phyloP scores from a whole-genome alignment of 805 yeast species.

The Candida boleticola region DNA sequence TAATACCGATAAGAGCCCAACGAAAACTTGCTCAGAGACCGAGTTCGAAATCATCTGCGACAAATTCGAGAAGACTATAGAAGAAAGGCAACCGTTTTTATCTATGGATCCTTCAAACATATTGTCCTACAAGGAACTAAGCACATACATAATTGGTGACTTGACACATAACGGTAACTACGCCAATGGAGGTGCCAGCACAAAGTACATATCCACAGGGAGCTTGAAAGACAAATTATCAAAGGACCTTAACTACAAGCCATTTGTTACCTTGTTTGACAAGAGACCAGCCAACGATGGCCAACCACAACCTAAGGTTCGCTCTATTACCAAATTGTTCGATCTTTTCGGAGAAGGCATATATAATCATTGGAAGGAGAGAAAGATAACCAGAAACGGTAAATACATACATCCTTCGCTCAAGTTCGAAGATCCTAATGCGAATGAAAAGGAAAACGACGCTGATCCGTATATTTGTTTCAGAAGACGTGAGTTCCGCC shows the following conservation, averaged over 20 bases:
- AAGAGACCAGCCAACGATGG: slow-evolving; percentile 28
- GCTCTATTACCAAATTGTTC: slow-evolving; percentile 49
- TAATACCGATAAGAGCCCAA: slow-evolving; percentile 15
- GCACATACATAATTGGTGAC: slow-evolving; percentile 43
- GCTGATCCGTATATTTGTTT: slow-evolving; percentile 94
- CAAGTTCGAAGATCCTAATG: slow-evolving; percentile 76
- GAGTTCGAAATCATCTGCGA: slow-evolving; percentile 83
- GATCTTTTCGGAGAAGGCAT: slow-evolving; percentile 62
- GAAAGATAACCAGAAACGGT: slow-evolving; percentile 73
- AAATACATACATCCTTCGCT: slow-evolving; percentile 68
- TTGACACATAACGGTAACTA: slow-evolving; percentile 20
- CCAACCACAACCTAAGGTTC: slow-evolving; percentile 16
- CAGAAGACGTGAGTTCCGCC: slow-evolving; percentile 92
- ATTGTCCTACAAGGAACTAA: slow-evolving; percentile 65
- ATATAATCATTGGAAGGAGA: slow-evolving; percentile 76
- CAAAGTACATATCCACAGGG: slow-evolving; percentile 47
- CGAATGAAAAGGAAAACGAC: slow-evolving; percentile 78
- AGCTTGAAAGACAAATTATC: slow-evolving; percentile 58
- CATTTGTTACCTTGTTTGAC: slow-evolving; percentile 61
- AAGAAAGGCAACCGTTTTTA: slow-evolving; percentile 84
- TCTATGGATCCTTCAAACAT: slow-evolving; percentile 81
- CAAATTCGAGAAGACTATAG: slow-evolving; percentile 68
- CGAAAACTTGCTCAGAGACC: slow-evolving; percentile 58
- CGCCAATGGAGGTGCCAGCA: slow-evolving; percentile 27
- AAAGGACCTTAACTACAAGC: slow-evolving; percentile 51